A percentile compares a stretch with the other conserved stretches of the same genome.
Evolutionary conservation across 805 yeast genomes (phyloP).

Genomic region (Suhomyces tanzawaensis): DNA sequence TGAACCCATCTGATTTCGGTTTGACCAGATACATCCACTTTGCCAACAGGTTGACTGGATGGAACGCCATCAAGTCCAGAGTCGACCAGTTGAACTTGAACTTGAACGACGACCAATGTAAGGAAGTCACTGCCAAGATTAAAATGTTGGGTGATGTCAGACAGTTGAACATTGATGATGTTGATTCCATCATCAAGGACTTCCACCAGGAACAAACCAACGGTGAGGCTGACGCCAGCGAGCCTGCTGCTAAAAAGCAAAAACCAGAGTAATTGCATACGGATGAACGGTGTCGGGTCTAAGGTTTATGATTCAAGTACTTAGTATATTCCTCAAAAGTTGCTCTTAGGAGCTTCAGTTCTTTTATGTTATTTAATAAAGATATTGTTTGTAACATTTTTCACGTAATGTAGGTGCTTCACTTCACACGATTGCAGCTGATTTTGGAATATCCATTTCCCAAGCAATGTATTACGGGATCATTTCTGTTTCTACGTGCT

Average conservation of each 20-base stretch:
- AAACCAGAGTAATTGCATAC: conserved; percentile 28
- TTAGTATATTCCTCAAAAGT: too few relatives aligned
- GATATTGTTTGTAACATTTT: too few relatives aligned
- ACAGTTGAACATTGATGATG: conserved; percentile 93
- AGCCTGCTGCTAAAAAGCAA: conserved; percentile 40
- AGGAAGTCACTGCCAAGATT: conserved; percentile 91
- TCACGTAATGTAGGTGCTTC: too few relatives aligned
- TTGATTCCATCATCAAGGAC: conserved; percentile 92
- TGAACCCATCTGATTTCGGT: conserved; percentile 94
- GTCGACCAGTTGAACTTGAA: conserved; percentile 93
- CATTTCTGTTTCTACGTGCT: too few relatives aligned
- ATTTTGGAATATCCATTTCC: too few relatives aligned
- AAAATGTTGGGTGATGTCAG: conserved; percentile 94
- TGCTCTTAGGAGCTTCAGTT: not conserved
- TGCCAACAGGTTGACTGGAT: conserved; percentile 96
- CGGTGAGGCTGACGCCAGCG: conserved; percentile 24
- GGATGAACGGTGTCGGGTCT: too few relatives aligned
- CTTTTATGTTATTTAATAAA: not conserved
- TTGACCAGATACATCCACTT: conserved; percentile 94
- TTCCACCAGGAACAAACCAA: conserved; percentile 70
- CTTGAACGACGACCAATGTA: conserved; percentile 87
- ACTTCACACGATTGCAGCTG: too few relatives aligned
- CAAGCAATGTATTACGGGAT: too few relatives aligned
- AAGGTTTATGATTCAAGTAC: too few relatives aligned
- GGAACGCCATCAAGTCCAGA: conserved; percentile 98